phyloP scores from a whole-genome alignment of 164 flowering plant species.

The Sextonia rubra region DNA sequence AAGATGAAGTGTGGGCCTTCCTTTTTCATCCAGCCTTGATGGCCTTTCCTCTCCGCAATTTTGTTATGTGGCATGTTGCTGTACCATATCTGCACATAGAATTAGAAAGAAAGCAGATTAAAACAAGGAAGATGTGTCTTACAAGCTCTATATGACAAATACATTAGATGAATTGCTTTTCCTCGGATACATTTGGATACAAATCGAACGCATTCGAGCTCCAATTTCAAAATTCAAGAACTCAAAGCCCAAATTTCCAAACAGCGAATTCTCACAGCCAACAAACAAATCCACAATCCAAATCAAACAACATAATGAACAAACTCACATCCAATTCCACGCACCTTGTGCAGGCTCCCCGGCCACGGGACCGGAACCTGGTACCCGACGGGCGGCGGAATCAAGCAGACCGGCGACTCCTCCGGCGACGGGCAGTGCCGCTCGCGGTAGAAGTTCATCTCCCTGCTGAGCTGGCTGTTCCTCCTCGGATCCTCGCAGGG shows the following conservation, averaged over 20 bases:
- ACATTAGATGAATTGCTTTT: not conserved
- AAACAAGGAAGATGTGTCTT: not conserved
- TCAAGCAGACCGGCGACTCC: constrained; percentile 74
- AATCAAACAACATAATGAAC: too few species aligned
- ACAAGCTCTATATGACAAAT: too few species aligned
- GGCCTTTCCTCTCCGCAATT: constrained; percentile 96
- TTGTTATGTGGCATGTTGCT: constrained; percentile 92
- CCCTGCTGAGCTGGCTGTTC: constrained; percentile 83
- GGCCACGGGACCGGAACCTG: constrained; percentile 81
- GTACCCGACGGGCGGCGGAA: constrained; percentile 79
- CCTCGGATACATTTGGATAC: not conserved
- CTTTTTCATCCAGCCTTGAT: constrained; percentile 98
- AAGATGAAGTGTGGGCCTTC: constrained; percentile 82
- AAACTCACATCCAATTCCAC: not conserved
- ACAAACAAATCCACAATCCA: too few species aligned
- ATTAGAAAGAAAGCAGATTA: not conserved
- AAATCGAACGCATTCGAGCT: not conserved
- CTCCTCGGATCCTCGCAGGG: constrained; percentile 94
- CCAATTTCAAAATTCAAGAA: not conserved
- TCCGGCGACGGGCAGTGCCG: constrained; percentile 80
- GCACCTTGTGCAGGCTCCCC: constrained; percentile 75
- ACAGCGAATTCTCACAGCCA: not conserved
- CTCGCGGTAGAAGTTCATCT: constrained; percentile 90
- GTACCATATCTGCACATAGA: constrained; percentile 83
- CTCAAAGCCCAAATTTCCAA: not conserved